These are phyloP conservation scores for Zarea fungicola DNA, from an alignment of 2,329 filamentous ascomycete genomes.

Conservation along the genomic window DNA sequence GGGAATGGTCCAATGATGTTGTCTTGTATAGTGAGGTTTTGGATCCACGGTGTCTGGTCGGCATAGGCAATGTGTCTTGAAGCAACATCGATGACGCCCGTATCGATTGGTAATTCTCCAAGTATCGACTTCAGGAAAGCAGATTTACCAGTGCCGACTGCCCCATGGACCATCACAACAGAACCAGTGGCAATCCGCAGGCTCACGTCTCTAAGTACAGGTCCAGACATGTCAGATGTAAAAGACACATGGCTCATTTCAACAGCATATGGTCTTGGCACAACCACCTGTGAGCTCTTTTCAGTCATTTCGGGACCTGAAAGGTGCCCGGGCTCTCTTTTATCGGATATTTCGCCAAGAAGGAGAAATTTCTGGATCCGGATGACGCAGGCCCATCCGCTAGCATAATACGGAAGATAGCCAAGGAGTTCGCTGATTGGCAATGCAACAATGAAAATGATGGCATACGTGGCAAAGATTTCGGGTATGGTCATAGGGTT, in stretches of 20 bases:
- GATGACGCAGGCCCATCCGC: slow-evolving; percentile 1
- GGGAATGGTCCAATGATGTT: slow-evolving; percentile 31
- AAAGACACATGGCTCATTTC: background rate
- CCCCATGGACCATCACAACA: slow-evolving; percentile 26
- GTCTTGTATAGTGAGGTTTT: slow-evolving; percentile 28
- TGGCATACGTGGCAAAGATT: slow-evolving; percentile 1
- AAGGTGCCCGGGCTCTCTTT: background rate
- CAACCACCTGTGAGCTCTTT: background rate
- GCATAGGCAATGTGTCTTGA: slow-evolving; percentile 25
- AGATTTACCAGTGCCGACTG: slow-evolving; percentile 28
- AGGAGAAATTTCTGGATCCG: slow-evolving; percentile 6
- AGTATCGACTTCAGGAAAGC: slow-evolving; percentile 27
- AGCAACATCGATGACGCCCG: slow-evolving; percentile 20
- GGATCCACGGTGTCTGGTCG: slow-evolving; percentile 28
- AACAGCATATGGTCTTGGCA: background rate
- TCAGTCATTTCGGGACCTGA: background rate
- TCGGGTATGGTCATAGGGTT: slow-evolving; percentile 2
- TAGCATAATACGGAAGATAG: background rate
- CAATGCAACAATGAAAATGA: background rate
- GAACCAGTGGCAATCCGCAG: slow-evolving; percentile 18
- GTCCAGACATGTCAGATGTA: background rate
- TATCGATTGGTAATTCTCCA: slow-evolving; percentile 21
- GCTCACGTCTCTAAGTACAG: background rate
- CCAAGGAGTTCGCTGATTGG: background rate
- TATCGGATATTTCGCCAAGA: background rate